These are phyloP conservation scores for Asterionellopsis glacialis DNA, from an alignment of 108 stramenopile genomes.

Conservation along the genomic window DNA sequence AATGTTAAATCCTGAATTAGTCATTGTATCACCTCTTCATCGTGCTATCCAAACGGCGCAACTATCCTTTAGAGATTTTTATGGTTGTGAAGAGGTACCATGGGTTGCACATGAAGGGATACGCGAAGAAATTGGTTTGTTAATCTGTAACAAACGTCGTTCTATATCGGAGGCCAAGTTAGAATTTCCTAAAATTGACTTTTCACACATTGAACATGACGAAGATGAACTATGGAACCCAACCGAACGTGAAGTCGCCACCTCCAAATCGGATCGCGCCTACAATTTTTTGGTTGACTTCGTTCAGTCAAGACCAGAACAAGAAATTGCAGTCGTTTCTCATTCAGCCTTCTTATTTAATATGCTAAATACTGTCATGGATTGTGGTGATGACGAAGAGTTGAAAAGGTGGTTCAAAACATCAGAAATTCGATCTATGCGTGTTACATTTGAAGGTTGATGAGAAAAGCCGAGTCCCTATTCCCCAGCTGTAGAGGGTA, in stretches of 20 bases:
- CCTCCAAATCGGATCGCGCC: slow-evolving; percentile 37
- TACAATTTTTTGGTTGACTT: slow-evolving; percentile 54
- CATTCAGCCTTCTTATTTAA: slow-evolving; percentile 62
- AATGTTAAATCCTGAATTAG: slow-evolving; percentile 30
- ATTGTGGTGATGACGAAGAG: slow-evolving; percentile 31
- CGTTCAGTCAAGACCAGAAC: slow-evolving; percentile 38
- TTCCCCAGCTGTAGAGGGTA: no score
- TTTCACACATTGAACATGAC: slow-evolving; percentile 27
- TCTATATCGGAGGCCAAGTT: slow-evolving; percentile 28
- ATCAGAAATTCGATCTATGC: slow-evolving; percentile 53
- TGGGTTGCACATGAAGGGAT: slow-evolving; percentile 67
- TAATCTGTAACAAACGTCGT: slow-evolving; percentile 53
- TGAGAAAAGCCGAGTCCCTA: neutral
- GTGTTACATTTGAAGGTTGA: slow-evolving; percentile 28
- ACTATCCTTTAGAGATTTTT: slow-evolving; percentile 22
- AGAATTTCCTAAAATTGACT: slow-evolving; percentile 49
- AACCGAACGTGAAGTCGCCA: slow-evolving; percentile 23
- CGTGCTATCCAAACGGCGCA: slow-evolving; percentile 59
- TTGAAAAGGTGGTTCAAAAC: slow-evolving; percentile 52
- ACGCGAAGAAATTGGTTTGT: slow-evolving; percentile 56
- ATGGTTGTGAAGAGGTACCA: slow-evolving; percentile 9
- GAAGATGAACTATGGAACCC: slow-evolving; percentile 38
- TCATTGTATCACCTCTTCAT: slow-evolving; percentile 50
- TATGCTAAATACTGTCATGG: slow-evolving; percentile 54
- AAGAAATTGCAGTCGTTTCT: slow-evolving; percentile 50